These are phyloP conservation scores for Pseudogymnoascus destructans DNA, from an alignment of 2,329 filamentous ascomycete genomes.

Conservation along the genomic window DNA sequence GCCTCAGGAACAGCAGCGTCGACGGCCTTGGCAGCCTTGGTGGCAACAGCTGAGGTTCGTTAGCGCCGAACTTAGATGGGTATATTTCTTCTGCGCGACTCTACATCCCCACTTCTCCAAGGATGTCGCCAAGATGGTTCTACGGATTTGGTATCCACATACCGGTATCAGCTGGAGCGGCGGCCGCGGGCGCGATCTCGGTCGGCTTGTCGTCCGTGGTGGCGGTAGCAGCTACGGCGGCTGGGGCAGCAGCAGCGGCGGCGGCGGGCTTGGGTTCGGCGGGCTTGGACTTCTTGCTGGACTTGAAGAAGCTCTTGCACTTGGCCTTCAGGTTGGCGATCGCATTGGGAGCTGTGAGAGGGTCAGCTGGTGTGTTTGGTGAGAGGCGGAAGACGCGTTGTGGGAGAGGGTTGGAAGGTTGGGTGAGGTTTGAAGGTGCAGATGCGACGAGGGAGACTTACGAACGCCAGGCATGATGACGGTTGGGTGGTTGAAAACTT, in stretches of 20 bases:
- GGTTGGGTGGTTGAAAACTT: not conserved
- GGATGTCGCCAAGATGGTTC: constrained; percentile 1
- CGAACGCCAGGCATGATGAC: constrained; percentile 23
- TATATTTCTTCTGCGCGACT: not conserved
- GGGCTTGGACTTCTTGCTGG: constrained; percentile 20
- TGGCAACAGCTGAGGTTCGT: constrained; percentile 5
- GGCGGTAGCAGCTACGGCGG: constrained; percentile 6
- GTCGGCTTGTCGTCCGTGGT: not conserved
- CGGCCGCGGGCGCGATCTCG: not conserved
- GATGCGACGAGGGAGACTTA: constrained; percentile 16
- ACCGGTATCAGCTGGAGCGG: not conserved
- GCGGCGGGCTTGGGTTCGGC: constrained; percentile 18
- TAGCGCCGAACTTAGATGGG: not conserved
- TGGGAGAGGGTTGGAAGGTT: not conserved
- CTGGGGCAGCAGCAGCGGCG: constrained; percentile 8
- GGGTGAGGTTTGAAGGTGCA: constrained; percentile 6
- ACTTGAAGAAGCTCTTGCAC: constrained; percentile 23
- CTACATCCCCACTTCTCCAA: not conserved
- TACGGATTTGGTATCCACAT: not conserved
- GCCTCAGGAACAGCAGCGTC: constrained; percentile 10
- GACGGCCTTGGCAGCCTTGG: not conserved
- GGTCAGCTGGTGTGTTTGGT: not conserved
- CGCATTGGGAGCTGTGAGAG: constrained; percentile 22
- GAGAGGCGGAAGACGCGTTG: not conserved
- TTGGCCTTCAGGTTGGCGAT: constrained; percentile 22